Percentiles rank a stretch among this genome's conserved stretches.
These are phyloP conservation scores for Papiliotrema laurentii DNA, from an alignment of 1,284 basidiomycete species.

Conservation along the genomic window DNA sequence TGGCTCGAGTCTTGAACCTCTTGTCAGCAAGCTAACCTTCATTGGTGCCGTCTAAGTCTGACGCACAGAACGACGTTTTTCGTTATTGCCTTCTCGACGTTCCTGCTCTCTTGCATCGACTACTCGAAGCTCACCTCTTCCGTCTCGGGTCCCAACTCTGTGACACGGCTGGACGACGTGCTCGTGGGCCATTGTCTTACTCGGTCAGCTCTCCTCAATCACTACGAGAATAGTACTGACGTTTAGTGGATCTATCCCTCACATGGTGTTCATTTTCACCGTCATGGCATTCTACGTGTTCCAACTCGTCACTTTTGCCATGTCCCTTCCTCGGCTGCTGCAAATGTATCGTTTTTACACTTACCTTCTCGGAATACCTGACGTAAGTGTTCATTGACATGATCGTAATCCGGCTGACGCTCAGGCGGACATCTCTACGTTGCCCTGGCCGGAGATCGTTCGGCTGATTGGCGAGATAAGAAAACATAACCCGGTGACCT, in stretches of 20 bases:
- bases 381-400: slow-evolving; percentile 46
- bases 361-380: slow-evolving; percentile 56
- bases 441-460: slow-evolving; percentile 94
- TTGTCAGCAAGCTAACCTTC: slow-evolving; percentile 60
- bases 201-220: slow-evolving; percentile 54
- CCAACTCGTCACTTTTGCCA: slow-evolving; percentile 52
- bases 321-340: slow-evolving; percentile 64
- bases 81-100: slow-evolving; percentile 94
- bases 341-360: slow-evolving; percentile 88
- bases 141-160: slow-evolving; percentile 35
- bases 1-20: slow-evolving; percentile 81
- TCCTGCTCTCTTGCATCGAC: slow-evolving; percentile 90
- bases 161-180: slow-evolving; percentile 64
- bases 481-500: slow-evolving; percentile 84
- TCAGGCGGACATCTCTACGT: slow-evolving; percentile 95
- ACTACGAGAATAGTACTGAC: slow-evolving; percentile 8
- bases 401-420: slow-evolving; percentile 57
- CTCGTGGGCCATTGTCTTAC: slow-evolving; percentile 75
- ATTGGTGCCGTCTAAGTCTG: neutral
- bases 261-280: slow-evolving; percentile 66
- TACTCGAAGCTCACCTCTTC: slow-evolving; percentile 63
- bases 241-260: slow-evolving; percentile 29
- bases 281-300: slow-evolving; percentile 74
- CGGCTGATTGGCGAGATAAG: slow-evolving; percentile 79
- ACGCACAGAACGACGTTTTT: slow-evolving; percentile 84